Base-by-base conservation (phyloP, 805 yeast species). In the Candida coquimbonensis region DNA sequence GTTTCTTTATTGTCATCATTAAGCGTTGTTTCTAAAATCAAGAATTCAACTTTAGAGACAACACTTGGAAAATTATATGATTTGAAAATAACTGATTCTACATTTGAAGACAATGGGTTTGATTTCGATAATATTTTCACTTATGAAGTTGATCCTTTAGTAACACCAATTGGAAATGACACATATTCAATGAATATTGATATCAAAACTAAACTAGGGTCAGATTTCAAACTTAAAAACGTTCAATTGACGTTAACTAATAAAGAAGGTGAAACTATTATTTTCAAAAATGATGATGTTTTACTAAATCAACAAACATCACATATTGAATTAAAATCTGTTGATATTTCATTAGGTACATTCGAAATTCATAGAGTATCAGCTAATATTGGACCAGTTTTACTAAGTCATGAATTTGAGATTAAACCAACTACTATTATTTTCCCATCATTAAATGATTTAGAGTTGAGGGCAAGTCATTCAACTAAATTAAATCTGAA, bases 261-360 rank as follows among this genome's bases (percentile, higher is more conserved):
- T 42, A 27, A 36, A 2, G 24, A 29, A 7, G 51, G 50, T 2
- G 51, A 50, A 14, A 33, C 39, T 4, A 16, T 54, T 8, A 45
- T 40, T 9, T 52, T 55, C 19, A 29, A 19, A 1, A 14, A 3
- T 0, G 11, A 21, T 2, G 25, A 36, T 1, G 17, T 32, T 5
- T 33, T 26, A 0, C 25, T 57, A 1, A 19, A 25, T 11, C 36
- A 44, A 2, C 50, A 52, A 1, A n/a, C 14, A 1, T 48, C 49
- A 12, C n/a, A 26, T 0, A 36, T 54, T 2, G 21, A 36, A 3
- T 54, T 72, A 11, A 35, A 43, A 13, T 52, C 69, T 1, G 50
- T 51, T 11, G 43, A 56, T 5, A 66, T 73, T 40, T 50, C 57
- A 3, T 51, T 64, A 16, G 78, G 78, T 1, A 24, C 49, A 1